These are phyloP conservation scores for Amesomyces nigricolor DNA, from an alignment of 2,329 filamentous ascomycete genomes.

Conservation along the genomic window DNA sequence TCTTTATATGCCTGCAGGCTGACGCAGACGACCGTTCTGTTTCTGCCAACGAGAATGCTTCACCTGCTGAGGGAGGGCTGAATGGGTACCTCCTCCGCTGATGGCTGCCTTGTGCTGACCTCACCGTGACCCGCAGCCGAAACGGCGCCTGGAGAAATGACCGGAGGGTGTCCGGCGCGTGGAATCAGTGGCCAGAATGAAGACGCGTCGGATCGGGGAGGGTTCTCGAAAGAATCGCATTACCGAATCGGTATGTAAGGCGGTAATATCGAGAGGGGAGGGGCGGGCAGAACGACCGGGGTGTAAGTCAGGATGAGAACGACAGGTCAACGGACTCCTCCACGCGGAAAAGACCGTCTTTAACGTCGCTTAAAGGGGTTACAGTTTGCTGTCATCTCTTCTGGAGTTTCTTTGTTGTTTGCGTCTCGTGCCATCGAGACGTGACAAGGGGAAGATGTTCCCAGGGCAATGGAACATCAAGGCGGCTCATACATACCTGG, in stretches of 20 bases:
- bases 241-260: background rate
- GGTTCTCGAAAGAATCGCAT: background rate
- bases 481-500: too few species aligned
- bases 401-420: too few species aligned
- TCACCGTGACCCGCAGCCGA: conserved; percentile 5
- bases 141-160: conserved; percentile 20
- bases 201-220: background rate
- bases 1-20: conserved; percentile 11
- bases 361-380: too few species aligned
- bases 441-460: too few species aligned
- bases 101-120: background rate
- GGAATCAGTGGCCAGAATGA: conserved; percentile 16
- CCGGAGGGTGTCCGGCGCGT: conserved; percentile 9
- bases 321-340: too few species aligned
- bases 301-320: background rate
- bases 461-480: too few species aligned
- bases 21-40: background rate
- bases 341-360: too few species aligned
- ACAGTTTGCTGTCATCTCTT: too few species aligned
- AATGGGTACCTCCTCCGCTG: too few species aligned
- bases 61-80: background rate
- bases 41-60: background rate
- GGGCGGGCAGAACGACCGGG: background rate
- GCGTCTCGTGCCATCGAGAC: too few species aligned
- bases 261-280: conserved; percentile 8